Percentiles rank a stretch among this genome's conserved stretches.
Evolutionary conservation across 257 asterid species (phyloP).

Genomic region (Thymus mandschuricus): DNA sequence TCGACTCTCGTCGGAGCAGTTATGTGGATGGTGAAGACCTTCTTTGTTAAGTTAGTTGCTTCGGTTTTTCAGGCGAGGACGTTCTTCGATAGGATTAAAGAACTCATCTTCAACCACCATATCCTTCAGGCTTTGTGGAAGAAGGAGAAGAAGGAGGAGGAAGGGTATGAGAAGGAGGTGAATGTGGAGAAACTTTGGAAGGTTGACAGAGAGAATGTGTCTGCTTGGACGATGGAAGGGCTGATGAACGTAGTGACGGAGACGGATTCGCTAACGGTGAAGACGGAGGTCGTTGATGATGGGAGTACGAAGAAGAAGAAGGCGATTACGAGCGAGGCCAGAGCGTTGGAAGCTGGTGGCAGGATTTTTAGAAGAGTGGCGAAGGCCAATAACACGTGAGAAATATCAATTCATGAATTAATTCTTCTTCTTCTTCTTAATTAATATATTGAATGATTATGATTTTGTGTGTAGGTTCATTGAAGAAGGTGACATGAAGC

Average conservation of each 20-base stretch:
- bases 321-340: slow-evolving; percentile 64
- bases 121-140: slow-evolving; percentile 68
- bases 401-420: not conserved
- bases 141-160: slow-evolving; percentile 35
- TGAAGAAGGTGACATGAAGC: slow-evolving; percentile 66
- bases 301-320: slow-evolving; percentile 42
- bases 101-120: slow-evolving; percentile 73
- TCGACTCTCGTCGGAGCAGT: slow-evolving; percentile 69
- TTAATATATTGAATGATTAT: not conserved
- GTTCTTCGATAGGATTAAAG: slow-evolving; percentile 81
- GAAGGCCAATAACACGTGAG: slow-evolving; percentile 60
- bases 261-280: slow-evolving; percentile 54
- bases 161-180: slow-evolving; percentile 50
- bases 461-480: slow-evolving; percentile 48
- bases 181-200: slow-evolving; percentile 73
- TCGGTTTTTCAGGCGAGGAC: slow-evolving; percentile 66
- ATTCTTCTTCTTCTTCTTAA: not conserved
- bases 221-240: slow-evolving; percentile 84
- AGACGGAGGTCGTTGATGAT: slow-evolving; percentile 53
- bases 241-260: slow-evolving; percentile 55
- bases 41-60: slow-evolving; percentile 63
- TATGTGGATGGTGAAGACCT: slow-evolving; percentile 72
- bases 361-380: slow-evolving; percentile 64
- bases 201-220: slow-evolving; percentile 61
- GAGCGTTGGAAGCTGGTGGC: slow-evolving; percentile 62